Evolutionary conservation across 805 yeast genomes (phyloP).

Genomic region (Ogataea nitratoaversa): DNA sequence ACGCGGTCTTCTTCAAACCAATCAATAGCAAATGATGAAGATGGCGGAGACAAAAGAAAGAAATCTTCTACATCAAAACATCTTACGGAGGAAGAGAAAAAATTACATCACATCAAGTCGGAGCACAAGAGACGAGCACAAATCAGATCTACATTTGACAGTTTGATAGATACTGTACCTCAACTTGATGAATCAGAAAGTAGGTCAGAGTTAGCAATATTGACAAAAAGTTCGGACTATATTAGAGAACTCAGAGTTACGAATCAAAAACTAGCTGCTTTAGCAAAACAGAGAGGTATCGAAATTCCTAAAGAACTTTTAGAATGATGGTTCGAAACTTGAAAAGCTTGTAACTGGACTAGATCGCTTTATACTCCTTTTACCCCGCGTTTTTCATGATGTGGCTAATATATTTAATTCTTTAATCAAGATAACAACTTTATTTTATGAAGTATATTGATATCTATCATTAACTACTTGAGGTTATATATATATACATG

Average conservation of each 20-base stretch:
- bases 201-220: conserved; percentile 73
- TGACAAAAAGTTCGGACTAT: conserved; percentile 53
- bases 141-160: conserved; percentile 77
- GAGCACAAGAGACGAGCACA: conserved; percentile 87
- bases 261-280: conserved; percentile 40
- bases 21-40: background rate
- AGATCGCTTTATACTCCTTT: background rate
- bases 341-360: too few relatives aligned
- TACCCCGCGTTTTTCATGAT: background rate
- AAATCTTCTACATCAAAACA: conserved; percentile 9
- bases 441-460: too few relatives aligned
- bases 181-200: conserved; percentile 63
- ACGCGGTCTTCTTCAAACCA: background rate
- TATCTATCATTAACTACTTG: too few relatives aligned
- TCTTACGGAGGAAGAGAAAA: conserved; percentile 31
- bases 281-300: conserved; percentile 36
- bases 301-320: conserved; percentile 35
- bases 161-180: conserved; percentile 72
- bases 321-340: conserved; percentile 8
- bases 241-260: conserved; percentile 48
- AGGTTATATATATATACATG: background rate
- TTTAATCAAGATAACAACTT: too few relatives aligned
- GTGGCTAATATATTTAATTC: too few relatives aligned
- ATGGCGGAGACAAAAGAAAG: background rate
- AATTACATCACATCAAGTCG: conserved; percentile 36